A percentile compares a stretch with the other conserved stretches of the same genome.
Conservation (phyloP, 2,329 filamentous ascomycete species). For the Harringtonia lauricola region DNA sequence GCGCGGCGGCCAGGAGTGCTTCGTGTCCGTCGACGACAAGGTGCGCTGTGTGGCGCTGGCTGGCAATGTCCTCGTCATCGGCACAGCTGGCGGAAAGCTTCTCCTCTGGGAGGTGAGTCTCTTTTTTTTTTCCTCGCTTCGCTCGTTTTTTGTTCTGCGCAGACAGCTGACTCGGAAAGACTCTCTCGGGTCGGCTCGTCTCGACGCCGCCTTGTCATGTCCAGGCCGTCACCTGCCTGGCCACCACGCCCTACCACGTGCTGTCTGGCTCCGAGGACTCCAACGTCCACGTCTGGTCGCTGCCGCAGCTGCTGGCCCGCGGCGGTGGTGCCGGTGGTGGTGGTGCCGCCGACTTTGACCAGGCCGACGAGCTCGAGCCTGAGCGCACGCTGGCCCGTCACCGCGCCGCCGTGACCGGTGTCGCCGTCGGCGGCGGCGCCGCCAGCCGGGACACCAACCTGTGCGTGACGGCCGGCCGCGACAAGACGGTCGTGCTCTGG, state of each 20-base stretch:
- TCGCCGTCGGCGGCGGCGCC: conserved; percentile 49
- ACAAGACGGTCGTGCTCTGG: conserved; percentile 88
- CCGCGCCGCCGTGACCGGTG: conserved; percentile 58
- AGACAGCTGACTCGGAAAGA: conserved; percentile 20
- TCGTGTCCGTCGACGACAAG: conserved; percentile 77
- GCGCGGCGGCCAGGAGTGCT: conserved; percentile 77
- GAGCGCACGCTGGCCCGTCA: conserved; percentile 69
- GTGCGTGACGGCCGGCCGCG: conserved; percentile 71
- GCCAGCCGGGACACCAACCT: conserved; percentile 60
- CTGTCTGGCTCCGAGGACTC: conserved; percentile 76
- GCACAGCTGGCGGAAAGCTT: conserved; percentile 74
- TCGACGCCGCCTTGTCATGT: conserved; percentile 70
- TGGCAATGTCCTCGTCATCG: conserved; percentile 63
- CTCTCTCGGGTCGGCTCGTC: conserved; percentile 63
- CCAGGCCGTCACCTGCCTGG: conserved; percentile 67
- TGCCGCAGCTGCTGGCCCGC: conserved; percentile 59
- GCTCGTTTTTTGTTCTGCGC: not conserved
- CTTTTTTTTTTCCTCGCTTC: conserved; percentile 7
- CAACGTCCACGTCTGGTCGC: conserved; percentile 85
- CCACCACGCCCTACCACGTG: conserved; percentile 59
- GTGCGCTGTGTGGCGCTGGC: conserved; percentile 69
- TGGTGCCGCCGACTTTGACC: conserved; percentile 8
- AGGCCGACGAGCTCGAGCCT: conserved; percentile 46
- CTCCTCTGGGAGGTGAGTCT: conserved; percentile 81
- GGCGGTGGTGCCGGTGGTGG: not conserved